A percentile compares a stretch with the other conserved stretches of the same genome.
Evolutionary conservation across 345 rosid species (phyloP).

Genomic region (Salix caprea): DNA sequence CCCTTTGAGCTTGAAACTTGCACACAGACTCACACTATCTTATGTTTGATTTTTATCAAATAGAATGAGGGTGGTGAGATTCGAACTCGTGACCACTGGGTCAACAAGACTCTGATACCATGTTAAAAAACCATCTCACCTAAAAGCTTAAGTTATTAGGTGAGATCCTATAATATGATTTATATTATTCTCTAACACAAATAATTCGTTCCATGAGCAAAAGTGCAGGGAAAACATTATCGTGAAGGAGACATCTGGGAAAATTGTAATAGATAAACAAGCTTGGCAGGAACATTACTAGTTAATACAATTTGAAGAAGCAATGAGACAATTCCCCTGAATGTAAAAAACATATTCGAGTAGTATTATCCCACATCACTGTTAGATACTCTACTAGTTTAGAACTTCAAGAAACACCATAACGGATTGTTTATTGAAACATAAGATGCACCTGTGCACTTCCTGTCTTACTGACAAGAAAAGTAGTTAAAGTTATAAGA

Average conservation of each 20-base stretch:
- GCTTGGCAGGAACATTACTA: neutral
- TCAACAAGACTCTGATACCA: no score
- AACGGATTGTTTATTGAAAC: neutral
- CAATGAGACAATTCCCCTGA: neutral
- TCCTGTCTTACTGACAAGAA: neutral
- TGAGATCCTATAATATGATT: no score
- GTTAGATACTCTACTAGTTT: no score
- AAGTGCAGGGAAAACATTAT: neutral
- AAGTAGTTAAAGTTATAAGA: neutral
- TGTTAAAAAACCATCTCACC: no score
- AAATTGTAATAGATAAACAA: neutral
- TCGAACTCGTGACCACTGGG: no score
- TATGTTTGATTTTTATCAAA: no score
- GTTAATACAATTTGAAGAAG: neutral
- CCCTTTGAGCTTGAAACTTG: no score
- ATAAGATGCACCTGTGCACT: neutral
- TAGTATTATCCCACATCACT: neutral
- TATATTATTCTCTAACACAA: no score
- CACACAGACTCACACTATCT: accelerated
- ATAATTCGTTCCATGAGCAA: neutral
- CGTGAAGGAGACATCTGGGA: neutral
- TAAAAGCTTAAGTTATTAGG: no score
- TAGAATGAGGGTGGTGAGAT: no score
- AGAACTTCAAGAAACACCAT: neutral
- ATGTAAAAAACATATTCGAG: neutral